Evolutionary conservation across 495 filamentous ascomycete species (phyloP), one percentile per base, ranked within the genome.

Genomic region (Trichoderma reesei): DNA sequence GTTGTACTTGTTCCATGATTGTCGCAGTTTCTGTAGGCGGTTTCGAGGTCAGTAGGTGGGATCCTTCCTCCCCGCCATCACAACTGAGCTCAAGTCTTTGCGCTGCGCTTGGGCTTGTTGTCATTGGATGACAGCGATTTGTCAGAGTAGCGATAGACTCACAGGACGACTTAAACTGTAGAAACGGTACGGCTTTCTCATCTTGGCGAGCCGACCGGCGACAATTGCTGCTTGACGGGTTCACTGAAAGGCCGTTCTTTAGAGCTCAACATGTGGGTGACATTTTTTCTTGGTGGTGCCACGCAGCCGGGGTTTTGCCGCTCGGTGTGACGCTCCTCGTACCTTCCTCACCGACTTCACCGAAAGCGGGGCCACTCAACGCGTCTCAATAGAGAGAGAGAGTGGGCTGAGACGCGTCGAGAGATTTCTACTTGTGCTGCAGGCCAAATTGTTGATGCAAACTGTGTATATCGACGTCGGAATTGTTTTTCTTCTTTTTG

Each of bases 1-100:
- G 71, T 95, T 96, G 81, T 91, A 92, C 77, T 96, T 96, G 78
- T 90, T 95, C 95, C 92, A 97, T 82, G 90, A 92, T 82, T 93
- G 90, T 66, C 94, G 88, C 74, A 97, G 71, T 88, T 90, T 94
- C 94, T 97, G 66, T 6, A 61, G 34, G 34, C 11, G 59, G 9
- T 33, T 56, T 14, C 26, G 16, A 56, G 9, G 16, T 56, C 51
- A 56, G 51, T 34, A 56, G 34, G 26, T n/a, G 34, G 31, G 51
- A 56, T 56, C 26, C 26, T 26, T 56, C 26, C 26, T 26, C 51
- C 51, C 51, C 51, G 51, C 51, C 51, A 56, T 33, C 51, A 56
- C 10, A 33, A 54, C 6, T 2, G 20, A 16, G 51, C 26, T 11
- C 51, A 56, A 56, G 11, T 26, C 18, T 10, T 13, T 5, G 26